Evolutionary conservation across 331 rosid species (phyloP).

Genomic region (Acacia pycnantha): DNA sequence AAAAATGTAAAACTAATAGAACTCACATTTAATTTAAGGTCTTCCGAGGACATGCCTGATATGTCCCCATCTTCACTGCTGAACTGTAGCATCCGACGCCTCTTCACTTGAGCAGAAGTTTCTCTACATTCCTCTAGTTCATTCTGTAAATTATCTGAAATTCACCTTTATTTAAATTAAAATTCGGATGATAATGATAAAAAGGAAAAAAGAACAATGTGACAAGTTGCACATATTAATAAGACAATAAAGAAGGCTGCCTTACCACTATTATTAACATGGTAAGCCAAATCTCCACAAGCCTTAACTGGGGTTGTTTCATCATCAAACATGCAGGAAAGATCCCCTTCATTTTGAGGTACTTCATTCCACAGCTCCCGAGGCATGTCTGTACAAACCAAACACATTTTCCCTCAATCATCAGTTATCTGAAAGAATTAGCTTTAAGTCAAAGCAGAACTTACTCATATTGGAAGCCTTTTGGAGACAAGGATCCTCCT

Average conservation of each 20-base stretch:
- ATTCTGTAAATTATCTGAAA: slow-evolving; percentile 59
- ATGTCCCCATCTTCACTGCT: slow-evolving; percentile 45
- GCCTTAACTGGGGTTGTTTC: slow-evolving; percentile 78
- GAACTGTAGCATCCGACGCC: slow-evolving; percentile 93
- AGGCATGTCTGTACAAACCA: slow-evolving; percentile 41
- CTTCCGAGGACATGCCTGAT: slow-evolving; percentile 47
- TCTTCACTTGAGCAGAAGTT: slow-evolving; percentile 67
- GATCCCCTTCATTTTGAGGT: slow-evolving; percentile 54
- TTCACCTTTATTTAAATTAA: slow-evolving; percentile 28
- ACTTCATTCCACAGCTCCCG: slow-evolving; percentile 52
- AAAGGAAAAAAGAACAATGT: background rate
- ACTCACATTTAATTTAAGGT: slow-evolving; percentile 68
- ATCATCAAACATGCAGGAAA: slow-evolving; percentile 65
- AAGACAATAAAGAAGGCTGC: slow-evolving; percentile 11
- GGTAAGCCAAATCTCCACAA: slow-evolving; percentile 65
- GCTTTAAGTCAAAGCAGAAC: background rate
- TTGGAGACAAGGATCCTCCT: slow-evolving; percentile 34
- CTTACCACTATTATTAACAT: slow-evolving; percentile 46
- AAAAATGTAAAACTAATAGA: slow-evolving; percentile 9
- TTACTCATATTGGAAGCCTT: slow-evolving; percentile 49
- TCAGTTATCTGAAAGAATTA: background rate
- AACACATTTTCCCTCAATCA: slow-evolving; percentile 3
- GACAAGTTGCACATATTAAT: slow-evolving; percentile 8
- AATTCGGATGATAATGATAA: slow-evolving; percentile 3
- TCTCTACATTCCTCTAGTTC: slow-evolving; percentile 59